Evolutionary conservation across 768 basidiomycete species (phyloP).

Genomic region (Lentinula boryana): DNA sequence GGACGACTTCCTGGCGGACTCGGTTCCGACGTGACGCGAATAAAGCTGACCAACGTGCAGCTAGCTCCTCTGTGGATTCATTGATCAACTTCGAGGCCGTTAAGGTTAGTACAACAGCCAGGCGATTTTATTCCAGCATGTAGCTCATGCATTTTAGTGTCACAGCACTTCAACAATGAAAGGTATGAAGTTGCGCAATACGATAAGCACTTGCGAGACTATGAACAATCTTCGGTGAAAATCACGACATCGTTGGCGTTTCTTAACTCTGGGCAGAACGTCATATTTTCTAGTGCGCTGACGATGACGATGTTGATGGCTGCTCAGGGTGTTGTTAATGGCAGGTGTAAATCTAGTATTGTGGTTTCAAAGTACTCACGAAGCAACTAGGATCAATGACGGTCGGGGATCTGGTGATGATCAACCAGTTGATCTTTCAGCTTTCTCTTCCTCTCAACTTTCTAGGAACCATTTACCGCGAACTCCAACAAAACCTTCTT

Average conservation of each 20-base stretch:
- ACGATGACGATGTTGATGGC: conserved; percentile 96
- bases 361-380: conserved; percentile 2
- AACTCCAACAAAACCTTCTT: conserved; percentile 90
- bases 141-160: conserved; percentile 8
- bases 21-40: conserved; percentile 93
- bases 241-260: conserved; percentile 92
- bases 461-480: conserved; percentile 94
- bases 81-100: conserved; percentile 99
- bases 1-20: conserved; percentile 96
- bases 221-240: conserved; percentile 90
- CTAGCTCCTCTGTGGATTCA: conserved; percentile 89
- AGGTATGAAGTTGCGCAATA: conserved; percentile 87
- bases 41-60: conserved; percentile 94
- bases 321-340: conserved; percentile 89
- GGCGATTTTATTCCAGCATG: not conserved
- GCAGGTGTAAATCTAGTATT: conserved; percentile 32
- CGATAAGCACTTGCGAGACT: conserved; percentile 78
- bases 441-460: conserved; percentile 95
- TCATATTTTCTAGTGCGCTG: conserved; percentile 92
- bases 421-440: conserved; percentile 98
- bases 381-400: conserved; percentile 82
- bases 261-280: conserved; percentile 93
- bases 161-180: conserved; percentile 96
- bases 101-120: conserved; percentile 51
- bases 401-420: conserved; percentile 97